Evolutionary conservation across 2,329 filamentous ascomycete genomes (phyloP).

Genomic region (Aspergillus ustus): DNA sequence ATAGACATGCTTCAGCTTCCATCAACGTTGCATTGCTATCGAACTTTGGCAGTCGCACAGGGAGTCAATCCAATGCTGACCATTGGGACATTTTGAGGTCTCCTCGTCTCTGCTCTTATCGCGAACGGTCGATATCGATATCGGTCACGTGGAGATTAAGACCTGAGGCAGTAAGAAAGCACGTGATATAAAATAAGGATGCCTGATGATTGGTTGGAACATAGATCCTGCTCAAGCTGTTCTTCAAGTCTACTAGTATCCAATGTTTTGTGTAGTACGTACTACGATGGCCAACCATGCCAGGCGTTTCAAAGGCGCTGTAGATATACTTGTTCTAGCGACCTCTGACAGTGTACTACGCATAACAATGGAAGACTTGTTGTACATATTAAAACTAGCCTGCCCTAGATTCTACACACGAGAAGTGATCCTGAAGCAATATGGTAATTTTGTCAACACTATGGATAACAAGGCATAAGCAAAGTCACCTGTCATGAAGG

Average conservation of each 20-base stretch:
- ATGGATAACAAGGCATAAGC: too few relatives aligned
- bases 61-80: neutral
- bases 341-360: too few relatives aligned
- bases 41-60: neutral
- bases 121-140: neutral
- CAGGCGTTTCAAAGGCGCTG: too few relatives aligned
- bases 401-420: too few relatives aligned
- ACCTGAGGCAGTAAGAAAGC: neutral
- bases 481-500: too few relatives aligned
- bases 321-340: too few relatives aligned
- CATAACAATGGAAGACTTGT: too few relatives aligned
- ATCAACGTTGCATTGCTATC: constrained; percentile 28
- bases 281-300: too few relatives aligned
- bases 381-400: too few relatives aligned
- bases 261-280: too few relatives aligned
- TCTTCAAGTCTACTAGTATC: neutral
- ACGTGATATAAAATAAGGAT: neutral
- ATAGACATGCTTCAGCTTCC: constrained; percentile 39
- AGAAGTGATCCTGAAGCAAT: too few relatives aligned
- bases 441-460: too few relatives aligned
- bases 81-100: neutral
- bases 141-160: neutral
- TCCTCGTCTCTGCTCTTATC: neutral
- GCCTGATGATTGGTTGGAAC: neutral
- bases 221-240: neutral